Percentiles rank a stretch among this genome's conserved stretches.
Conservation (phyloP, 2,329 filamentous ascomycete species). For the Apiospora hydei region DNA sequence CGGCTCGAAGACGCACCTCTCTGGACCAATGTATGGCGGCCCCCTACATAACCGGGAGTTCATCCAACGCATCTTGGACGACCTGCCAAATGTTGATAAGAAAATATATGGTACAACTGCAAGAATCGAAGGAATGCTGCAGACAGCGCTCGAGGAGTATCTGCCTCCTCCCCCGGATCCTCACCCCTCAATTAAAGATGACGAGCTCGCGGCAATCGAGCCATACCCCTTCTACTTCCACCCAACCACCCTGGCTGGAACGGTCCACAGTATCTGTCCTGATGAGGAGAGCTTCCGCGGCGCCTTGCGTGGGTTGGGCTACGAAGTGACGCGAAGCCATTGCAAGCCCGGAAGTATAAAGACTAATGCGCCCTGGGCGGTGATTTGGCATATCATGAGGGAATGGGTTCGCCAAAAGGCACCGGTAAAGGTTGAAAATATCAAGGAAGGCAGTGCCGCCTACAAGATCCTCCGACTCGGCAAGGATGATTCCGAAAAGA, state of each 20-base stretch:
- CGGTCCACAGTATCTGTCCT: constrained; percentile 81
- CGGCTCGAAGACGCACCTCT: constrained; percentile 83
- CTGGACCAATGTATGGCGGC: constrained; percentile 94
- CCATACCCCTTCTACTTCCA: constrained; percentile 87
- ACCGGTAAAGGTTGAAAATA: constrained; percentile 75
- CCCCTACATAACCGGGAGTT: constrained; percentile 86
- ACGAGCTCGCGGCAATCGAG: constrained; percentile 71
- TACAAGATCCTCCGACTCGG: constrained; percentile 69
- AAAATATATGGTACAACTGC: constrained; percentile 80
- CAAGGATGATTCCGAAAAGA: constrained; percentile 42
- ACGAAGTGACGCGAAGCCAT: constrained; percentile 81
- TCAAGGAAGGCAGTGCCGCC: constrained; percentile 75
- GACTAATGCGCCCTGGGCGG: constrained; percentile 89
- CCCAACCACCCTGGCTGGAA: constrained; percentile 75
- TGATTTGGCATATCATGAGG: constrained; percentile 91
- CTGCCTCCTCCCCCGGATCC: constrained; percentile 42
- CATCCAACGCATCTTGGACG: constrained; percentile 77
- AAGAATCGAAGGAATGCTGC: constrained; percentile 90
- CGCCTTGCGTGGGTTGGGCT: constrained; percentile 81
- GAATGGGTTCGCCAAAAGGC: constrained; percentile 87
- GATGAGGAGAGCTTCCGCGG: constrained; percentile 82
- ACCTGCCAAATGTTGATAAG: constrained; percentile 71
- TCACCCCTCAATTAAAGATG: constrained; percentile 39
- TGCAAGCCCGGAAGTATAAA: constrained; percentile 90
- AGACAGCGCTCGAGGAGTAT: constrained; percentile 82